Percentiles rank a stretch among this genome's conserved stretches.
These are phyloP conservation scores for Synchytrium microbalum DNA, from an alignment of 371 early-diverging fungal genomes.

Conservation along the genomic window DNA sequence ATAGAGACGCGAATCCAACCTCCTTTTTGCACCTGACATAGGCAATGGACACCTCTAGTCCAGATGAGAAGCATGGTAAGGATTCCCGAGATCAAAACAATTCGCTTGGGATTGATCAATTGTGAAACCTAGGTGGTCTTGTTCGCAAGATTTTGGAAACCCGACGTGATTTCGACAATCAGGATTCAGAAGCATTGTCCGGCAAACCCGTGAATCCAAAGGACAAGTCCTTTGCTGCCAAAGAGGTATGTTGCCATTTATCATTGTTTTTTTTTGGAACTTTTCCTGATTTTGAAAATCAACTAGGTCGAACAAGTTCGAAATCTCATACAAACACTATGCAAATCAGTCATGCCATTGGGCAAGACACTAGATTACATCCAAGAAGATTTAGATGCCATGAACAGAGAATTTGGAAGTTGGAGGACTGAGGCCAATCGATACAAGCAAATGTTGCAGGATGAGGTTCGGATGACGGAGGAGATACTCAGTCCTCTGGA, in stretches of 20 bases:
- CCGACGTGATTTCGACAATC: slow-evolving; percentile 26
- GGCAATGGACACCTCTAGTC: neutral
- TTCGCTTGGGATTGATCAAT: no score
- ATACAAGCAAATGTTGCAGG: slow-evolving; percentile 19
- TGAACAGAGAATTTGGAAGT: slow-evolving; percentile 41
- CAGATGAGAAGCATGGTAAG: slow-evolving; percentile 19
- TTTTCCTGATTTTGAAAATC: no score
- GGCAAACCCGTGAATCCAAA: slow-evolving; percentile 9
- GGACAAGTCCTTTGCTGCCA: slow-evolving; percentile 18
- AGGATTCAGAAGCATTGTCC: neutral
- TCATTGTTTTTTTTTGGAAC: neutral
- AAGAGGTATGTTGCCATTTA: slow-evolving; percentile 13
- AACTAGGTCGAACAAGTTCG: slow-evolving; percentile 30
- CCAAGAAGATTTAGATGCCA: slow-evolving; percentile 46
- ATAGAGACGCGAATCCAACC: no score
- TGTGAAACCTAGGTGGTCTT: slow-evolving; percentile 40
- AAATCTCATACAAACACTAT: slow-evolving; percentile 35
- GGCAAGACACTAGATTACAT: slow-evolving; percentile 46
- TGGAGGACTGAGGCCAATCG: slow-evolving; percentile 33
- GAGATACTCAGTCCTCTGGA: slow-evolving; percentile 28
- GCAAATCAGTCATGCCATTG: slow-evolving; percentile 37
- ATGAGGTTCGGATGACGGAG: slow-evolving; percentile 16
- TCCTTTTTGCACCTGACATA: no score
- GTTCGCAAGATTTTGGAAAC: slow-evolving; percentile 40
- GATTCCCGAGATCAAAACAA: neutral